A percentile compares a stretch with the other conserved stretches of the same genome.
Conservation (phyloP, 2,329 filamentous ascomycete genomes). For the Diaporthe sp. region DNA sequence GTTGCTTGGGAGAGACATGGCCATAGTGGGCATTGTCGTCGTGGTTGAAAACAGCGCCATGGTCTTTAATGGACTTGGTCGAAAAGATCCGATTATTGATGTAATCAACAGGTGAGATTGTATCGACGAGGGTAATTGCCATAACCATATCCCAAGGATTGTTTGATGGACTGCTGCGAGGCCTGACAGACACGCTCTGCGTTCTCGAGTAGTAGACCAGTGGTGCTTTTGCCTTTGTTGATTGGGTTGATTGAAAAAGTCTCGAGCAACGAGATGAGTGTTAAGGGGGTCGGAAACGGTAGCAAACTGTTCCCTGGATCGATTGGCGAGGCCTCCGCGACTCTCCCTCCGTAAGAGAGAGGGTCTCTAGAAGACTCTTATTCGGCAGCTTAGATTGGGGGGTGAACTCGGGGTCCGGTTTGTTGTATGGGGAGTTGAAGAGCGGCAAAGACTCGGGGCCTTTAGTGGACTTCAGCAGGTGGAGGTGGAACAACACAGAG, state of each 20-base stretch:
- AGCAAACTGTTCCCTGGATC: slow-evolving; percentile 90
- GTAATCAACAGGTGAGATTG: slow-evolving; percentile 63
- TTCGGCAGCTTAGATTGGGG: slow-evolving; percentile 95
- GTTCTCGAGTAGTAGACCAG: background rate
- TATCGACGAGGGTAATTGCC: slow-evolving; percentile 71
- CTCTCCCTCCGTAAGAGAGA: slow-evolving; percentile 99
- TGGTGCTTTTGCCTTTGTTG: slow-evolving; percentile 6
- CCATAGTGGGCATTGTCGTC: slow-evolving; percentile 56
- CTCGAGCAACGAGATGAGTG: slow-evolving; percentile 55
- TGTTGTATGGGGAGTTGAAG: slow-evolving; percentile 62
- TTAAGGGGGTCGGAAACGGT: slow-evolving; percentile 98
- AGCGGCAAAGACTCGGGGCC: slow-evolving; percentile 60
- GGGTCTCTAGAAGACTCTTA: slow-evolving; percentile 98
- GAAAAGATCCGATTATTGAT: slow-evolving; percentile 62
- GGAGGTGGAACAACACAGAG: slow-evolving; percentile 75
- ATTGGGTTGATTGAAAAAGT: slow-evolving; percentile 33
- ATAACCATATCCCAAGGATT: slow-evolving; percentile 72
- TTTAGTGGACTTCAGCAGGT: slow-evolving; percentile 61
- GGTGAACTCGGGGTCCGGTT: slow-evolving; percentile 64
- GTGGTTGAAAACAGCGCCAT: slow-evolving; percentile 46
- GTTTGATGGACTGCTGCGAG: slow-evolving; percentile 44
- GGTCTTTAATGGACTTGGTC: slow-evolving; percentile 54
- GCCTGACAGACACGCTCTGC: slow-evolving; percentile 39
- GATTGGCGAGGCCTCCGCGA: slow-evolving; percentile 98
- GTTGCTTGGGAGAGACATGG: slow-evolving; percentile 73